Conservation (phyloP, 2,329 filamentous ascomycete genomes). For the Neurospora sp. region DNA sequence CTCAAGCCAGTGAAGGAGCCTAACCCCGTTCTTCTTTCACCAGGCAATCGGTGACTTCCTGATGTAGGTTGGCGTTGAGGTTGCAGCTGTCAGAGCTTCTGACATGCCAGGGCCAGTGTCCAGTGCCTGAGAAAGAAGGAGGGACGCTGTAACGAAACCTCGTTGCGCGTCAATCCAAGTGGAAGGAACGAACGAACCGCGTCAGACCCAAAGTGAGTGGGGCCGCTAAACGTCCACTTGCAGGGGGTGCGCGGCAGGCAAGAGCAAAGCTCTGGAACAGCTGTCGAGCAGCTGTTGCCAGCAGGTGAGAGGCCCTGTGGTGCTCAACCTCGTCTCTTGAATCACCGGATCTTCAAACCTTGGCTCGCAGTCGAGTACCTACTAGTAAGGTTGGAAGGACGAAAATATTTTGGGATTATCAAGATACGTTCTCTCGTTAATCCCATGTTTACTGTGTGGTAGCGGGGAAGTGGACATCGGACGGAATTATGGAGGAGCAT, state of each 20-base stretch:
- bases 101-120: neutral
- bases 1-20: neutral
- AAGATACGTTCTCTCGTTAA: neutral
- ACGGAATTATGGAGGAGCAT: neutral
- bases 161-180: neutral
- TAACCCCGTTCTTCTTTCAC: neutral
- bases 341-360: neutral
- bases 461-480: neutral
- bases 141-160: neutral
- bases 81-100: neutral
- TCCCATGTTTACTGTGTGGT: neutral
- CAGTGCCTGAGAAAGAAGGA: neutral
- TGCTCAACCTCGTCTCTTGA: neutral
- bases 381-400: neutral
- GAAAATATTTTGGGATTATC: neutral
- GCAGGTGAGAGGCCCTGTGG: neutral
- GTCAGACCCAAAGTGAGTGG: conserved; percentile 1
- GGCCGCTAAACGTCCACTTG: neutral
- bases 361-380: neutral
- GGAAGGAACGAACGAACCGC: neutral
- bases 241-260: neutral
- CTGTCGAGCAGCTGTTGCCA: neutral
- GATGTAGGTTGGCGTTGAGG: neutral
- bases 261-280: neutral
- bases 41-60: neutral